Evolutionary conservation across 768 basidiomycete genomes (phyloP).

Genomic region (Panaeolus papilionaceus): DNA sequence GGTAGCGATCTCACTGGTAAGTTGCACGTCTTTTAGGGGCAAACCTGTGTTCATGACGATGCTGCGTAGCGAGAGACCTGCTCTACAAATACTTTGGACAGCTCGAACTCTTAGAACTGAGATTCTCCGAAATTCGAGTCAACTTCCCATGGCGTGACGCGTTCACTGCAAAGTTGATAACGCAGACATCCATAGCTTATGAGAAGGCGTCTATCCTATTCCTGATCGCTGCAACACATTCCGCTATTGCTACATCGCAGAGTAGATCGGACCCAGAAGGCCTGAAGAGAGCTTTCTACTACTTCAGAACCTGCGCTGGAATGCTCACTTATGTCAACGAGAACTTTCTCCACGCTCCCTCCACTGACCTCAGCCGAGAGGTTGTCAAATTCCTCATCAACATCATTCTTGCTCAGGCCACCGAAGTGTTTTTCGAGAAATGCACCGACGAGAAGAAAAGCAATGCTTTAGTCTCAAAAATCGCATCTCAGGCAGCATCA

Average conservation of each 20-base stretch:
- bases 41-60: constrained; percentile 1
- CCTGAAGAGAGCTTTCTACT: constrained; percentile 91
- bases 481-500: constrained; percentile 80
- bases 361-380: constrained; percentile 92
- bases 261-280: constrained; percentile 91
- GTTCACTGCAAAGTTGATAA: constrained; percentile 92
- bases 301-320: constrained; percentile 88
- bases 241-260: constrained; percentile 86
- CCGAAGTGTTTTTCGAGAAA: constrained; percentile 96
- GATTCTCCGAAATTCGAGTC: constrained; percentile 96
- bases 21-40: constrained; percentile 27
- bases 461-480: constrained; percentile 77
- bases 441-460: constrained; percentile 92
- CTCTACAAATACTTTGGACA: constrained; percentile 99
- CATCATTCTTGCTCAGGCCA: constrained; percentile 92
- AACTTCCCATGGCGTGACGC: constrained; percentile 98
- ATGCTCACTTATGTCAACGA: constrained; percentile 99
- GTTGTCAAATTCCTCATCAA: constrained; percentile 92
- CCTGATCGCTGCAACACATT: constrained; percentile 94
- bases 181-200: constrained; percentile 95
- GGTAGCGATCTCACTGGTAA: constrained; percentile 94
- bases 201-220: constrained; percentile 98
- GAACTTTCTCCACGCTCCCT: constrained; percentile 98
- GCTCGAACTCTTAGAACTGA: constrained; percentile 93
- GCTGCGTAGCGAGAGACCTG: constrained; percentile 76